Evolutionary conservation across 139 green algal genomes (phyloP).

Genomic region (Chlamydomonas sp.): DNA sequence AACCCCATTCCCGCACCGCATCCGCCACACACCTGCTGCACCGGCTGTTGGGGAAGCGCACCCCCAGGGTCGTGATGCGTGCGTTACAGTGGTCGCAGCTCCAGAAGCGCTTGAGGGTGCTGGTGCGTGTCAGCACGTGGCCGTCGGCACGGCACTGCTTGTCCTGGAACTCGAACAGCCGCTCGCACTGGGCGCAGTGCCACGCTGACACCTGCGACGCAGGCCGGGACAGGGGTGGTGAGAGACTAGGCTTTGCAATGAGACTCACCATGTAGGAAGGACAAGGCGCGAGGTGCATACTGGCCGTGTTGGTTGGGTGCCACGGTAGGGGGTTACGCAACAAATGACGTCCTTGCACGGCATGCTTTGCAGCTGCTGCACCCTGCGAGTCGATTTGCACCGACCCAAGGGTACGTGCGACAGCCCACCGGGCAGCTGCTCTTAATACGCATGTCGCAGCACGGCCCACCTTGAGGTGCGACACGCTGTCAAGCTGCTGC

Average conservation of each 20-base stretch:
- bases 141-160: conserved; percentile 21
- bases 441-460: not conserved
- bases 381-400: no score
- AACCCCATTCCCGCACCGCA: not conserved
- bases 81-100: conserved; percentile 52
- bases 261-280: not conserved
- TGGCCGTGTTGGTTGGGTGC: no score
- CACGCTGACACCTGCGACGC: conserved; percentile 42
- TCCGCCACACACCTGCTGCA: conserved; percentile 35
- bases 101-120: conserved; percentile 52
- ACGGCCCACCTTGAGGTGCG: conserved; percentile 41
- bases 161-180: conserved; percentile 31
- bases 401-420: not conserved
- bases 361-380: no score
- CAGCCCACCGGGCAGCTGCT: not conserved
- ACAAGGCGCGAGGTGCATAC: no score
- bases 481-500: conserved; percentile 45
- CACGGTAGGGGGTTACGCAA: no score
- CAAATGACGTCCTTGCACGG: no score
- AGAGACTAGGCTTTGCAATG: not conserved
- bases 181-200: conserved; percentile 47
- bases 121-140: conserved; percentile 37
- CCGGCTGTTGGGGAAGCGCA: conserved; percentile 45
- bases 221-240: not conserved
- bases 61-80: conserved; percentile 44